These are phyloP conservation scores for Viridothelium virens DNA, from an alignment of 495 filamentous ascomycete species.

Conservation along the genomic window DNA sequence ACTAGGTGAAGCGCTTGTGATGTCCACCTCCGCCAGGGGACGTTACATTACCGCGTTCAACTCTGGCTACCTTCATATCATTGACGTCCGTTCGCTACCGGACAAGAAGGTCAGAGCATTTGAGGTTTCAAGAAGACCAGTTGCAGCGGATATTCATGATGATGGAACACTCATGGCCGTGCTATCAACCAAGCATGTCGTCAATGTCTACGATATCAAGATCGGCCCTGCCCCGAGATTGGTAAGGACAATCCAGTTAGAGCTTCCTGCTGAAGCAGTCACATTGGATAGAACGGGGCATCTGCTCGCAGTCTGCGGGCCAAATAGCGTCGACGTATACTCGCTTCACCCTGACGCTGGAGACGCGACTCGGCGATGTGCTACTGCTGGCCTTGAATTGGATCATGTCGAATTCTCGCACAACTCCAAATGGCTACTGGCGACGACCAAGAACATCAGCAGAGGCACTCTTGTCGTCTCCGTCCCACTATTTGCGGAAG, in stretches of 20 bases:
- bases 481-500: not conserved
- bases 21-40: slow-evolving; percentile 3
- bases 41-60: slow-evolving; percentile 6
- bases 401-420: slow-evolving; percentile 7
- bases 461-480: slow-evolving; percentile 9
- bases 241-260: slow-evolving; percentile 5
- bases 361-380: slow-evolving; percentile 3
- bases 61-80: slow-evolving; percentile 5
- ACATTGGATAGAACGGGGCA: slow-evolving; percentile 1
- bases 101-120: slow-evolving; percentile 7
- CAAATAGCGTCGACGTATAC: slow-evolving; percentile 4
- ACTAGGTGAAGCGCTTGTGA: not conserved
- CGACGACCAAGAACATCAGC: not conserved
- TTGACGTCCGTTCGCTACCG: not conserved
- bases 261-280: slow-evolving; percentile 1
- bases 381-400: slow-evolving; percentile 8
- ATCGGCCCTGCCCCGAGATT: not conserved
- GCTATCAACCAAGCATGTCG: slow-evolving; percentile 3
- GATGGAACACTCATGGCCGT: slow-evolving; percentile 3
- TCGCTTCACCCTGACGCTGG: slow-evolving; percentile 5
- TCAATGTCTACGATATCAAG: slow-evolving; percentile 8
- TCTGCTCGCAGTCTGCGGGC: slow-evolving; percentile 1
- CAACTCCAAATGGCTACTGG: slow-evolving; percentile 6
- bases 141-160: slow-evolving; percentile 8
- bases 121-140: slow-evolving; percentile 4